A percentile compares a stretch with the other conserved stretches of the same genome.
These are phyloP conservation scores for Paramecium primaurelia DNA, from an alignment of 73 alveolate genomes.

Conservation along the genomic window DNA sequence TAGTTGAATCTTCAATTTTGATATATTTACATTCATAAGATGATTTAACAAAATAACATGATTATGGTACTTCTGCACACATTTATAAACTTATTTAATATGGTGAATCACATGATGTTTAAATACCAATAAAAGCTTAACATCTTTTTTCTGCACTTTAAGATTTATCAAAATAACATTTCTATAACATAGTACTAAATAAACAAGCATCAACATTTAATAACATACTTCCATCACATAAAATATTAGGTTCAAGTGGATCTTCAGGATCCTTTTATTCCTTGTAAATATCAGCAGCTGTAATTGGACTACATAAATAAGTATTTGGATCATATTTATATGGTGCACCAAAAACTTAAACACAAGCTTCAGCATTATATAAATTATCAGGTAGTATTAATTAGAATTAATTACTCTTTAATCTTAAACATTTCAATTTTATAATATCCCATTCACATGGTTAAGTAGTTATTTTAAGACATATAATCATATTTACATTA, in stretches of 20 bases:
- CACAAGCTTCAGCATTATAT: conserved; percentile 32
- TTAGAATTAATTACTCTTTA: background rate
- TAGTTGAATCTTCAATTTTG: background rate
- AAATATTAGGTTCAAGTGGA: background rate
- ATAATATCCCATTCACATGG: conserved; percentile 41
- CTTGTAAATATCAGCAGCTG: background rate
- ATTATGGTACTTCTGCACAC: background rate
- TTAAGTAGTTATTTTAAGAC: background rate
- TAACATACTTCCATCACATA: background rate
- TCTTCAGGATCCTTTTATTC: background rate
- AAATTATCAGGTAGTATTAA: background rate
- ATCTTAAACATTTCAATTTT: background rate
- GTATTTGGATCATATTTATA: background rate
- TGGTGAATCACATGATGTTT: conserved; percentile 8
- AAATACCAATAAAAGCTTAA: background rate
- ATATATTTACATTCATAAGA: background rate
- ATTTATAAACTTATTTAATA: background rate
- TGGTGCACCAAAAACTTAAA: background rate
- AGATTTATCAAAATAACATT: background rate
- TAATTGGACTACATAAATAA: background rate
- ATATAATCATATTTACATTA: background rate
- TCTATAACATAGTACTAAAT: background rate
- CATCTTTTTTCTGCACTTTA: background rate
- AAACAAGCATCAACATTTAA: background rate
- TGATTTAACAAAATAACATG: background rate